Percentiles rank a stretch among this genome's conserved stretches.
Evolutionary conservation across 345 rosid species (phyloP).

Genomic region (Moringa oleifera): DNA sequence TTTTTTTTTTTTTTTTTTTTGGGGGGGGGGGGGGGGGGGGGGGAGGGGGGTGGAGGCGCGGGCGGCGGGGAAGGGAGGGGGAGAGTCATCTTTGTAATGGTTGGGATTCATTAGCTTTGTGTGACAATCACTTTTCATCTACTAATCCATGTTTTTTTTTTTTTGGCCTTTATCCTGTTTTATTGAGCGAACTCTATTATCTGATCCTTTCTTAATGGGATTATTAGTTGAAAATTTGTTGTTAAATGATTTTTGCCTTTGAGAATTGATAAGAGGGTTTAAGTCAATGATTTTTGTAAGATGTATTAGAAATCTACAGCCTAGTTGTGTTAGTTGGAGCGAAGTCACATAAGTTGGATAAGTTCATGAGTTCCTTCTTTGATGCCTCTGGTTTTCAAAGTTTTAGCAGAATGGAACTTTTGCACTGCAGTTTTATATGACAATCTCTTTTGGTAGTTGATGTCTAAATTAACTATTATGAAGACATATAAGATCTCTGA

Average conservation of each 20-base stretch:
- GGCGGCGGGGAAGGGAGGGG: too few relatives aligned
- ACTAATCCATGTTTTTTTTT: too few relatives aligned
- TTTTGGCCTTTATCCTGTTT: neutral
- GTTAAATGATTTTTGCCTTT: neutral
- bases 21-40: too few relatives aligned
- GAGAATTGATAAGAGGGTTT: neutral
- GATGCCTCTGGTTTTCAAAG: neutral
- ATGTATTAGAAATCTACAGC: neutral
- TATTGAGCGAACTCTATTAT: neutral
- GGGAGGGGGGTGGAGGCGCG: too few relatives aligned
- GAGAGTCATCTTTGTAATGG: too few relatives aligned
- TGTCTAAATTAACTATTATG: neutral
- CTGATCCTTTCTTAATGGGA: neutral
- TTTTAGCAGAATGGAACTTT: neutral
- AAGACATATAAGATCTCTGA: neutral
- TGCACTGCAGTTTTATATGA: neutral
- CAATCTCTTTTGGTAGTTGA: neutral
- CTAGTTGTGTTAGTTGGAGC: neutral
- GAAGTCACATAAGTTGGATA: neutral
- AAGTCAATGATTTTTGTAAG: neutral
- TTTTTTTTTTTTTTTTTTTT: too few relatives aligned
- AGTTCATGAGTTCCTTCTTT: neutral
- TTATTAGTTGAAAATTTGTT: neutral
- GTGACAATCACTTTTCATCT: too few relatives aligned
- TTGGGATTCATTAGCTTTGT: too few relatives aligned